These are phyloP conservation scores for Dimargaris xerosporica DNA, from an alignment of 192 early-diverging fungal genomes.

Conservation along the genomic window DNA sequence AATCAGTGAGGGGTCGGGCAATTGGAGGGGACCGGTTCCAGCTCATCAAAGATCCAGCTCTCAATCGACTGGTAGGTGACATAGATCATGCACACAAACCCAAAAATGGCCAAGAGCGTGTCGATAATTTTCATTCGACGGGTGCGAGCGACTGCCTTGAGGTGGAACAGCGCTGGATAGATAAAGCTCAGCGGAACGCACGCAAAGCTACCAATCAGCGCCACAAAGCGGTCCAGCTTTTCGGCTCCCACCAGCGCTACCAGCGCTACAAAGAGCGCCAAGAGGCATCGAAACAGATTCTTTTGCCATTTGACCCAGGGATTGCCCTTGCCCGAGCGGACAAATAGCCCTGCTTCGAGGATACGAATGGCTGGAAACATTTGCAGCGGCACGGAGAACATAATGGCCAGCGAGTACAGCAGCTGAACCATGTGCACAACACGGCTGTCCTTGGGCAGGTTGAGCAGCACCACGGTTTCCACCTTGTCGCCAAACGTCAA, in stretches of 20 bases:
- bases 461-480: constrained; percentile 75
- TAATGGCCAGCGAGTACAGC: constrained; percentile 83
- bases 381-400: constrained; percentile 82
- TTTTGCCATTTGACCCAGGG: constrained; percentile 70
- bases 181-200: constrained; percentile 63
- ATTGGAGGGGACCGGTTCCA: constrained; percentile 1
- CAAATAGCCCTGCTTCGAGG: constrained; percentile 73
- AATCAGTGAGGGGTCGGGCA: not conserved
- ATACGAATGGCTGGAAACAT: constrained; percentile 91
- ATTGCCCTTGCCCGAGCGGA: constrained; percentile 65
- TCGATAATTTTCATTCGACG: constrained; percentile 35
- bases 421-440: constrained; percentile 58
- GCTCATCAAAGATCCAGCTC: constrained; percentile 17
- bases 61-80: constrained; percentile 63
- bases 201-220: constrained; percentile 65
- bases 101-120: constrained; percentile 45
- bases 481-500: constrained; percentile 71
- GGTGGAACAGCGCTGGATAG: constrained; percentile 78
- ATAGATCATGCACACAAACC: constrained; percentile 55
- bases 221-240: constrained; percentile 69
- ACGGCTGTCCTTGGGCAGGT: constrained; percentile 53
- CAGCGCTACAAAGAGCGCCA: constrained; percentile 48
- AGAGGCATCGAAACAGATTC: constrained; percentile 58
- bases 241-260: constrained; percentile 63
- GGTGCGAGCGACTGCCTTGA: constrained; percentile 38